Base-by-base conservation (phyloP, 2,329 filamentous ascomycete species). In the Aspergillus clavatus region DNA sequence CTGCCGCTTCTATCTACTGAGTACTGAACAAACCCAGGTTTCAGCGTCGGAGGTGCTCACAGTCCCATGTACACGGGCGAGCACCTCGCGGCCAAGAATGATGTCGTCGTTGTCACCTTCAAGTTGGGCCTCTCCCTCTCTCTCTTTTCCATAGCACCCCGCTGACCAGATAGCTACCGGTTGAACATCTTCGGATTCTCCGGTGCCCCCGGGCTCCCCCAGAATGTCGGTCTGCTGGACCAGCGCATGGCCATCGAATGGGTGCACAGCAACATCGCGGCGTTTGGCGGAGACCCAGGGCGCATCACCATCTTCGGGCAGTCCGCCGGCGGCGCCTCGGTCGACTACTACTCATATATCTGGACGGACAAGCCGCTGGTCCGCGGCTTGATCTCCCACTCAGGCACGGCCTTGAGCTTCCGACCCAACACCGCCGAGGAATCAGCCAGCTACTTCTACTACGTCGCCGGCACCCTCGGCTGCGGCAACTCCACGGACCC, bases 181-280 rank as follows among this genome's bases (percentile, higher is more conserved):
- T n/a, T 69, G 26, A 68, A 67, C 43, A 66, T 73, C 41, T 71
- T 73, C 44, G 70, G 70, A 5, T 72, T 70, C 47, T 62, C 67
- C 0, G 60, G 62, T 8, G 65, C 66, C 12, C 57, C 61, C 4
- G 62, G 58, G 12, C 40, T 49, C 6, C 40, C 51, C 4, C 52
- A 53, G 11, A 81, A 81, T 46, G 55, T 76, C 2, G 78, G 76
- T 1, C 58, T 81, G 5, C 66, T 72, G 4, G 78, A 81, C 49
- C 76, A 80, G 53, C 69, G 78, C 2, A 52, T 71, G 11, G 76
- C 74, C 0, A 55, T 80, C 0, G 72, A 79, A 57, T 80, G 77
- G 77, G 59, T 76, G 0, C 65, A 65, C 3, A 64, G 71, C 35
- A 78, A 80, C 54, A 74, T 79, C 19, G 68, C 55, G 7, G 59